Conservation (phyloP, 2,329 filamentous ascomycete genomes). For the Apiospora marii region DNA sequence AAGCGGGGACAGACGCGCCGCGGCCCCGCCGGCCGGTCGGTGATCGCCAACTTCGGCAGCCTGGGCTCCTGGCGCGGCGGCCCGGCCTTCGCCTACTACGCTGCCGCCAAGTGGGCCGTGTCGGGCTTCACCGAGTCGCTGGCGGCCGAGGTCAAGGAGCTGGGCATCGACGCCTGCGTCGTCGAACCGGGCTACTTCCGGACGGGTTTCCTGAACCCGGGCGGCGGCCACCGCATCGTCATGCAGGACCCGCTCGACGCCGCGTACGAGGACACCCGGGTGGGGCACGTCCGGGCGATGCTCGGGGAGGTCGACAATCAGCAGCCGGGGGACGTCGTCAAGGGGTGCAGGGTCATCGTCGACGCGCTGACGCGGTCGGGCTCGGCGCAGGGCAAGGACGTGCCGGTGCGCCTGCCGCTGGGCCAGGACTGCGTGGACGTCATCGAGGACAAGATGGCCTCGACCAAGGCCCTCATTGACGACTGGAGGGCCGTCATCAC, state of each 20-base stretch:
- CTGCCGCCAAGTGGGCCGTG: conserved; percentile 50
- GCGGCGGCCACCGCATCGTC: conserved; percentile 37
- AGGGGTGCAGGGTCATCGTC: conserved; percentile 59
- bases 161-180: conserved; percentile 49
- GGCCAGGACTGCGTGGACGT: conserved; percentile 57
- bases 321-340: conserved; percentile 63
- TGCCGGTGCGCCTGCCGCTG: conserved; percentile 62
- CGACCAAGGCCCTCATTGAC: conserved; percentile 52
- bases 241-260: conserved; percentile 42
- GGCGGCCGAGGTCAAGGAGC: conserved; percentile 43
- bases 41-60: conserved; percentile 52
- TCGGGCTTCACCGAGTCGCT: conserved; percentile 47
- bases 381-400: conserved; percentile 52
- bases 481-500: conserved; percentile 57
- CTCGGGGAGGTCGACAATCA: conserved; percentile 51
- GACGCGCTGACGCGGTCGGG: conserved; percentile 63
- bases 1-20: conserved; percentile 23
- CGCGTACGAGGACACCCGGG: conserved; percentile 38
- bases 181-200: conserved; percentile 64
- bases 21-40: conserved; percentile 33
- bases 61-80: conserved; percentile 46
- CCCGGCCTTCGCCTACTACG: conserved; percentile 45
- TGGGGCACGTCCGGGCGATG: conserved; percentile 39
- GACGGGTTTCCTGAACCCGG: conserved; percentile 54
- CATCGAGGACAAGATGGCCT: conserved; percentile 52